phyloP scores from a whole-genome alignment of 306 rosid species.

The Rosa rugosa region DNA sequence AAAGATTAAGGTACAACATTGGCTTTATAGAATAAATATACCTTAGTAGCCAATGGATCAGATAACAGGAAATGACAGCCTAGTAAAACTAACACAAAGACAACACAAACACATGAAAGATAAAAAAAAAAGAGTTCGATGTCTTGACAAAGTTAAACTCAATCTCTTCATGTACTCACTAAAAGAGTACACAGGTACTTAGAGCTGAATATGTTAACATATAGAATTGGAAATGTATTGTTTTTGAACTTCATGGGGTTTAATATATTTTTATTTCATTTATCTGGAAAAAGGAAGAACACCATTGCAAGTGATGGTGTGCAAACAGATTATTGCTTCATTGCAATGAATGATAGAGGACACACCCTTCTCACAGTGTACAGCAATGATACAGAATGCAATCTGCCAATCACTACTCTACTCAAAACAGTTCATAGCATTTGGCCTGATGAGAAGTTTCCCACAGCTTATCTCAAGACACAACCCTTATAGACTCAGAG shows the following conservation, averaged over 20 bases:
- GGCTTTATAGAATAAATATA: neutral
- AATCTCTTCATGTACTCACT: neutral
- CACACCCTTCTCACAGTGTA: neutral
- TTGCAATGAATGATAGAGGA: neutral
- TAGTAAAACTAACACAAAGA: neutral
- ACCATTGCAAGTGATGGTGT: neutral
- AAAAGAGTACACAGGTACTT: neutral
- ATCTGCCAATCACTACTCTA: neutral
- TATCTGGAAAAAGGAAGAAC: neutral
- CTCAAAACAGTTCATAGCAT: neutral
- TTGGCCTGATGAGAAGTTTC: neutral
- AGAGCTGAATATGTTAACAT: neutral
- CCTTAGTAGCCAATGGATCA: neutral
- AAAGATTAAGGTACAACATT: neutral
- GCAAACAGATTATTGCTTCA: neutral
- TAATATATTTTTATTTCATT: neutral
- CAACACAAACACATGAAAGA: neutral
- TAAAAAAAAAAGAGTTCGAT: neutral
- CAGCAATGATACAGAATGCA: neutral
- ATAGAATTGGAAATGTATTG: neutral
- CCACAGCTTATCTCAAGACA: slow-evolving; percentile 4
- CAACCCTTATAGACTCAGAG: neutral
- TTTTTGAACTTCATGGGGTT: neutral
- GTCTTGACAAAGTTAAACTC: neutral
- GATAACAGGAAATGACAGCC: neutral